Percentiles rank a stretch among this genome's conserved stretches.
Evolutionary conservation across 2,329 filamentous ascomycete genomes (phyloP).

Genomic region (Ceratocystis huliohia): DNA sequence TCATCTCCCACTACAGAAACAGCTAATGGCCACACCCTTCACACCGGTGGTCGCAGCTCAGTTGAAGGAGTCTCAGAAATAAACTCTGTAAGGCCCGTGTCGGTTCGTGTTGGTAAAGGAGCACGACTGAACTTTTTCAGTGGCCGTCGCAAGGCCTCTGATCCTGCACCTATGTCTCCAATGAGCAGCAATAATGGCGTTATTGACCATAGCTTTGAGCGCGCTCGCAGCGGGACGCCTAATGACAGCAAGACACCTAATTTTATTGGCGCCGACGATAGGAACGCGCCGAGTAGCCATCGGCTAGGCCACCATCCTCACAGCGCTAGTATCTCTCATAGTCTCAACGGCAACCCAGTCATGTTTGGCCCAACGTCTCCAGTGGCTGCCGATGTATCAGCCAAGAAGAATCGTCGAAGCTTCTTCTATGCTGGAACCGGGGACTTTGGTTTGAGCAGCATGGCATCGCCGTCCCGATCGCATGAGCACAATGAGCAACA

Average conservation of each 20-base stretch:
- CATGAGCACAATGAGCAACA: slow-evolving; percentile 5
- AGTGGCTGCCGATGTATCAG: not conserved
- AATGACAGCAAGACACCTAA: slow-evolving; percentile 14
- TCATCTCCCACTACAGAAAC: slow-evolving; percentile 17
- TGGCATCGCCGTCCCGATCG: slow-evolving; percentile 1
- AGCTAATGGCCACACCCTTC: not conserved
- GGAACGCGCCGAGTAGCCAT: not conserved
- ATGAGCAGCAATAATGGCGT: slow-evolving; percentile 8
- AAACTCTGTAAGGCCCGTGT: slow-evolving; percentile 18
- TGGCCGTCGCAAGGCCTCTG: slow-evolving; percentile 35
- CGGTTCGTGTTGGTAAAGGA: slow-evolving; percentile 30
- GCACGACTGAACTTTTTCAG: slow-evolving; percentile 46
- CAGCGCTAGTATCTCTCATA: slow-evolving; percentile 18
- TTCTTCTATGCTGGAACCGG: slow-evolving; percentile 18
- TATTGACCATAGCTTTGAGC: slow-evolving; percentile 15
- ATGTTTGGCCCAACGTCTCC: slow-evolving; percentile 12
- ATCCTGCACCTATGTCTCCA: slow-evolving; percentile 8
- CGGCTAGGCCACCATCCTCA: not conserved
- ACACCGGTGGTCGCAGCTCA: not conserved
- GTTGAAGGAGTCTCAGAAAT: slow-evolving; percentile 14
- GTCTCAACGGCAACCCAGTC: slow-evolving; percentile 19
- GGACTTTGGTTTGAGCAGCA: slow-evolving; percentile 12
- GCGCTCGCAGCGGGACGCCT: slow-evolving; percentile 15
- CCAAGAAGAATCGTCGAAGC: slow-evolving; percentile 19
- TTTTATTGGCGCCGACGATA: not conserved